Evolutionary conservation across 192 early-diverging fungal genomes (phyloP), one percentile per base, ranked within the genome.

Genomic region (Spizellomyces sp.): DNA sequence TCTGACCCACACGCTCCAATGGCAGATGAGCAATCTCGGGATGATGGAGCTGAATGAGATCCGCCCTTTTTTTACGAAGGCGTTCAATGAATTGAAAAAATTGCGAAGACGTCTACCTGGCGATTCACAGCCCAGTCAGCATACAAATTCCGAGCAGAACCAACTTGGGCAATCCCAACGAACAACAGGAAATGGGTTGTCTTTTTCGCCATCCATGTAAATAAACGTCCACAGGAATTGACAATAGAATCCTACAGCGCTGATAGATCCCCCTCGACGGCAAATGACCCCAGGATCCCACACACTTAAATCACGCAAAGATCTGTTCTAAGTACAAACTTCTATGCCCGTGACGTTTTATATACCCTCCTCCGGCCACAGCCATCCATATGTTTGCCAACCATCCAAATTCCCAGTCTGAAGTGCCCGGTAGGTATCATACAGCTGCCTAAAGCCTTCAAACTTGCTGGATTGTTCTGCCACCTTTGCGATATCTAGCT

Each of bases 21-120:
- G 27, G 15, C 47, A 75, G 74, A 89, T 95, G 85, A 89, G 95
- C 75, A 92, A 93, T 66, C 70, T 98, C 66, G 86, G 91, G 27
- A 79, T 88, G 21, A 90, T 92, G 77, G 95, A 98, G 69, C 88
- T 98, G 67, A 95, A 96, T 55, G 93, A 94, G 78, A 94, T 98
- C 66, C 85, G 95, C n/a, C 94, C 94, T 1, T 88, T 98, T 67
- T 96, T 98, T 78, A 75, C 85, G 8, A 82, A 80, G 21, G 92
- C 94, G 15, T 95, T 92, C 75, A 88, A 93, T 64, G 83, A 90
- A 62, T 79, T 92, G 64, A 36, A 36, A 36, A 36, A 36, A 36
- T 36, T 36, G 27, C 27, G 27, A 36, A 36, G 3, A 36, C 27
- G 27, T 36, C 27, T 3, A 36, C 27, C 27, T 36, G 27, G 27